phyloP scores from a whole-genome alignment of 2,329 filamentous ascomycete genomes.

The Fusarium caatingaense region DNA sequence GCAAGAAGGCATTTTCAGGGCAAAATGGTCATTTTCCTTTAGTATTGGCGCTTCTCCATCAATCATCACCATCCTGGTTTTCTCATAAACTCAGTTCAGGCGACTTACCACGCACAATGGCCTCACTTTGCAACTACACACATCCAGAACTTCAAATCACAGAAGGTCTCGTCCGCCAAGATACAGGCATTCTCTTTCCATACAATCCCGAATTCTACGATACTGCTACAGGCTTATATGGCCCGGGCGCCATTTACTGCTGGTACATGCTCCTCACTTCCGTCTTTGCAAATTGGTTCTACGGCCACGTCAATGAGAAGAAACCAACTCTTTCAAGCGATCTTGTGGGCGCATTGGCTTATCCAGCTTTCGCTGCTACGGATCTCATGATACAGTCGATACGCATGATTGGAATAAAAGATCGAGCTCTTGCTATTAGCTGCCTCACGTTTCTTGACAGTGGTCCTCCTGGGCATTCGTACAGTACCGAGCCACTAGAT shows the following conservation, averaged over 20 bases:
- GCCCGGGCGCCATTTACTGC: conserved; percentile 15
- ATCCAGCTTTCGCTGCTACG: conserved; percentile 15
- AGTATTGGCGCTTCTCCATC: too few species aligned
- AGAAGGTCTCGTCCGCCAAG: background rate
- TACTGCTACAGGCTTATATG: conserved; percentile 6
- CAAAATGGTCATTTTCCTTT: background rate
- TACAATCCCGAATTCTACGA: conserved; percentile 26
- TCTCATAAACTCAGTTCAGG: too few species aligned
- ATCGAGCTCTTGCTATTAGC: conserved; percentile 11
- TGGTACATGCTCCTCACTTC: conserved; percentile 23
- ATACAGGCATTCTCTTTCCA: background rate
- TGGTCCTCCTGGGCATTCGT: background rate
- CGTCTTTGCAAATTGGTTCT: conserved; percentile 1
- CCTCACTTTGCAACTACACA: conserved; percentile 22
- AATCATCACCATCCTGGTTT: too few species aligned
- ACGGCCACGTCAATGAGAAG: background rate
- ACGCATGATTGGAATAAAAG: background rate
- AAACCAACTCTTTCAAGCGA: conserved; percentile 13
- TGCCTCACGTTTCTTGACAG: background rate
- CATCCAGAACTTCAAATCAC: conserved; percentile 15
- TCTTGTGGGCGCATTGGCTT: conserved; percentile 8
- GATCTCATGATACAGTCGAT: conserved; percentile 5
- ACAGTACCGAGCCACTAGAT: background rate
- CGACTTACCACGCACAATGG: background rate
- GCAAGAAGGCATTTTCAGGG: background rate